phyloP scores from a whole-genome alignment of 2,329 filamentous ascomycete species.

The Nothopassalora personata region DNA sequence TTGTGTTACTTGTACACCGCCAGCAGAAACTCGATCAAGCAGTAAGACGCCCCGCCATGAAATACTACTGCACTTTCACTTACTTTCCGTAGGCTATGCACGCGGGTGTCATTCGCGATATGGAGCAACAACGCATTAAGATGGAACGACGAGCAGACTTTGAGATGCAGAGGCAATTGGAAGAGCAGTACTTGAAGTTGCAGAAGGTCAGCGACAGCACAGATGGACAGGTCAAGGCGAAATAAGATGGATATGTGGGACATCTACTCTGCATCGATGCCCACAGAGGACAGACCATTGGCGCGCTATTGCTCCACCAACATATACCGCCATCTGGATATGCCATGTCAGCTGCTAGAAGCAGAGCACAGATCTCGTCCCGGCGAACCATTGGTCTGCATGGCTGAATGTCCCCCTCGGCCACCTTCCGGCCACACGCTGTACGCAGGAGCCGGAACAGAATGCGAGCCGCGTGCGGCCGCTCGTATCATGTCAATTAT shows the following conservation, averaged over 20 bases:
- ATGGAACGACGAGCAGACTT: conserved; percentile 89
- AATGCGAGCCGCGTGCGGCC: not conserved
- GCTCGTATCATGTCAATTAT: not conserved
- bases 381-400: not conserved
- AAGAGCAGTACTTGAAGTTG: conserved; percentile 83
- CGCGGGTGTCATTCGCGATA: conserved; percentile 83
- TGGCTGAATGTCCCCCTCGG: not conserved
- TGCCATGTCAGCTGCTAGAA: too few species aligned
- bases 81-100: conserved; percentile 72
- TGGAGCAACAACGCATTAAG: conserved; percentile 89
- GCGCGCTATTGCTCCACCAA: not conserved
- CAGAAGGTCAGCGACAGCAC: conserved; percentile 65
- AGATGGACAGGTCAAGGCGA: conserved; percentile 19
- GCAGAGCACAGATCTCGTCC: too few species aligned
- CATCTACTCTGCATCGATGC: not conserved
- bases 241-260: conserved; percentile 6
- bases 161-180: conserved; percentile 78
- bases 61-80: conserved; percentile 3
- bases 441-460: not conserved
- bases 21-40: conserved; percentile 78
- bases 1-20: conserved; percentile 82
- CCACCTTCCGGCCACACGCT: not conserved
- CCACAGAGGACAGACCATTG: not conserved
- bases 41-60: conserved; percentile 48
- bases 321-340: not conserved